Conservation (phyloP, 768 basidiomycete genomes). For the Ramaria sp. region DNA sequence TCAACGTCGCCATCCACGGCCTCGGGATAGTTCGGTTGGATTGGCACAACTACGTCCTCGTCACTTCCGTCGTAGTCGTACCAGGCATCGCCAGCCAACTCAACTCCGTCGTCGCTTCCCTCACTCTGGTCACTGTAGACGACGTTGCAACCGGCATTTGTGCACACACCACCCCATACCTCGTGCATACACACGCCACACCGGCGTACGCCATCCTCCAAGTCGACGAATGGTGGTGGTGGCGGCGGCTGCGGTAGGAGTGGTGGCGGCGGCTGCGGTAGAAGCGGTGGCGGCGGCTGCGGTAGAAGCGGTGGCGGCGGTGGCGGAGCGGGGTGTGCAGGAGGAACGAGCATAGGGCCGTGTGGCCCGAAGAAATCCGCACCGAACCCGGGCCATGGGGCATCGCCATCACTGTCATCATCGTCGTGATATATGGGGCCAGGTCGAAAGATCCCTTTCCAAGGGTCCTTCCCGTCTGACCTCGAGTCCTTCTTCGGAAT, state of each 20-base stretch:
- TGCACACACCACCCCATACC: not conserved
- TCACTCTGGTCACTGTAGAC: not conserved
- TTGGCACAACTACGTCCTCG: no score
- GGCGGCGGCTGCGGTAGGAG: no score
- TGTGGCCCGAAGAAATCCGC: not conserved
- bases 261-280: not conserved
- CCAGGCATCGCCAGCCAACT: not conserved
- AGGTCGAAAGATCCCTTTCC: slow-evolving; percentile 1
- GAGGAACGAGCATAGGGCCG: not conserved
- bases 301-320: not conserved
- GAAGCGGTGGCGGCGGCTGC: no score
- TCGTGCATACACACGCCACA: slow-evolving; percentile 7
- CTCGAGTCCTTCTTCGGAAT: not conserved
- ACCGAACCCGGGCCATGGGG: not conserved
- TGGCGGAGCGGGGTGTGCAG: not conserved
- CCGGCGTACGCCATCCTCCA: slow-evolving; percentile 2
- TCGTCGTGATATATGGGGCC: not conserved
- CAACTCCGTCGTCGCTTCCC: not conserved
- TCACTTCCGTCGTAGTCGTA: not conserved
- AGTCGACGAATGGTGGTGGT: not conserved
- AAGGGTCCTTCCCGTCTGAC: not conserved
- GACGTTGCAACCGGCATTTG: not conserved
- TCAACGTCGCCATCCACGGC: not conserved
- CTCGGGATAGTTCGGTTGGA: not conserved
- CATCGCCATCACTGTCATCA: not conserved